Conservation (phyloP, 2,329 filamentous ascomycete species). For the Colletotrichum sp. region DNA sequence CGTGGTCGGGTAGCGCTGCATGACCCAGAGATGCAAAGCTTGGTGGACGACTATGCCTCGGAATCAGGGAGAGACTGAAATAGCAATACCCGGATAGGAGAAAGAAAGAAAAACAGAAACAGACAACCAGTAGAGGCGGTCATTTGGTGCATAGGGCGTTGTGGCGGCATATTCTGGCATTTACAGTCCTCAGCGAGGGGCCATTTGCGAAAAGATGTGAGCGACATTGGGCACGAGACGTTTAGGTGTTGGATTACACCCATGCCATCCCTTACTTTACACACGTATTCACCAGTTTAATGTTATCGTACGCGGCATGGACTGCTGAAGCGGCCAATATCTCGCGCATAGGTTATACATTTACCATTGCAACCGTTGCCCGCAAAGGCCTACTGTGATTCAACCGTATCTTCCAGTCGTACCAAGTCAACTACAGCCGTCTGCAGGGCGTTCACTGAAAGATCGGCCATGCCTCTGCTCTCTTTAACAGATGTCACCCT, state of each 20-base stretch:
- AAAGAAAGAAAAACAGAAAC: neutral
- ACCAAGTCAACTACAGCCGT: neutral
- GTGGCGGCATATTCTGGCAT: slow-evolving; percentile 3
- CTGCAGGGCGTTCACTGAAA: neutral
- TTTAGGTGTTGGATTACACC: neutral
- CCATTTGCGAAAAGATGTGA: neutral
- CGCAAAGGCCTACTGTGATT: neutral
- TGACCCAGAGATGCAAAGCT: slow-evolving; percentile 21
- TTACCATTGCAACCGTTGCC: neutral
- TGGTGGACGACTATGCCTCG: slow-evolving; percentile 20
- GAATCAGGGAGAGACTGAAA: slow-evolving; percentile 10
- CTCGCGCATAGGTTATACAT: neutral
- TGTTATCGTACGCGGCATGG: neutral
- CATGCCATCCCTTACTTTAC: neutral
- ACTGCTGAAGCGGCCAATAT: neutral
- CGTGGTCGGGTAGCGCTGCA: neutral
- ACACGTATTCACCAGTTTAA: slow-evolving; percentile 11
- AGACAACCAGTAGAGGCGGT: neutral
- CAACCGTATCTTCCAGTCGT: neutral
- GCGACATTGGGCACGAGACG: neutral
- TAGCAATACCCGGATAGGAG: neutral
- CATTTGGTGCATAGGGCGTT: slow-evolving; percentile 1
- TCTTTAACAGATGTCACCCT: neutral
- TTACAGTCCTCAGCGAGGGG: neutral
- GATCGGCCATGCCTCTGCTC: neutral